phyloP scores from a whole-genome alignment of 345 rosid genomes.

The Erodium maritimum region DNA sequence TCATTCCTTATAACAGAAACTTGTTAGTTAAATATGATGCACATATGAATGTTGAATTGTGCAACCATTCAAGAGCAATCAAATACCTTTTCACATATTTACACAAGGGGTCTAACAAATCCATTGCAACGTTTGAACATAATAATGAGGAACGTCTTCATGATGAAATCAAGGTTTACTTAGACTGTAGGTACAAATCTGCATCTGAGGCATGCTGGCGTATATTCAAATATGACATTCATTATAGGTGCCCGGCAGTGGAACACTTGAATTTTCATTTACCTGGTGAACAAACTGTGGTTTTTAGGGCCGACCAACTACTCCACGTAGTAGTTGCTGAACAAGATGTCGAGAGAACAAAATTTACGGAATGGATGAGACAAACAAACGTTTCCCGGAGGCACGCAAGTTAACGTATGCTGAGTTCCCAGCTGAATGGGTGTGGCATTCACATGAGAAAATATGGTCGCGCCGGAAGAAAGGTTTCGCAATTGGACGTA shows the following conservation, averaged over 20 bases:
- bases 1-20: neutral
- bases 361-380: too few relatives aligned
- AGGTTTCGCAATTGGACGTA: neutral
- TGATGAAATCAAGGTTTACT: slow-evolving; percentile 4
- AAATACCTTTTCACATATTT: slow-evolving; percentile 3
- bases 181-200: too few relatives aligned
- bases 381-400: too few relatives aligned
- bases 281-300: neutral
- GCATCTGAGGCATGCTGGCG: slow-evolving; percentile 8
- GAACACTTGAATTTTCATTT: neutral
- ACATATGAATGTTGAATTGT: too few relatives aligned
- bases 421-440: slow-evolving; percentile 4
- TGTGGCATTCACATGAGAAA: neutral
- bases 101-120: neutral
- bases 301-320: neutral
- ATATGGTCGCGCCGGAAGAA: too few relatives aligned
- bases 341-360: too few relatives aligned
- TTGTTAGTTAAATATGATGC: too few relatives aligned
- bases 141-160: too few relatives aligned
- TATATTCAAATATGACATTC: slow-evolving; percentile 6
- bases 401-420: too few relatives aligned
- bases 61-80: neutral
- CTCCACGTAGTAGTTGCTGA: too few relatives aligned
- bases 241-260: neutral
- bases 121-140: too few relatives aligned